Evolutionary conservation across 176 grass and related monocot genomes (phyloP), one percentile per base, ranked within the genome.

Genomic region (Urochloa ruziziensis): DNA sequence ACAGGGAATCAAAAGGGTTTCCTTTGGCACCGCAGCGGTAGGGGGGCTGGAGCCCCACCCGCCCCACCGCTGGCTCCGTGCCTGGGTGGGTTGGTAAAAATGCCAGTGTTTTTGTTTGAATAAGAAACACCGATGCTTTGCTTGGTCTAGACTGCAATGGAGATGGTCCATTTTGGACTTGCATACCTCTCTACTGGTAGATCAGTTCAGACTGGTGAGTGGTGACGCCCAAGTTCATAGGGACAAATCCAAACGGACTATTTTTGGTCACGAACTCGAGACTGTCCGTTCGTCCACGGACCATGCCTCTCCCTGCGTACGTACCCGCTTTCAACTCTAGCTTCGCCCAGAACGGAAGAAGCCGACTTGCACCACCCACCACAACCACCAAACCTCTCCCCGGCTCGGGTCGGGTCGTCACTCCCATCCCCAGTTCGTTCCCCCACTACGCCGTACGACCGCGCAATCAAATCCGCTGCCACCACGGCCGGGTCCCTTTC

Each of bases 401-500:
- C n/a, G 58, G 33, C 53, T 51, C 15, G 5, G 4, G 47, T n/a
- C n/a, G n/a, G n/a, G n/a, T n/a, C n/a, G n/a, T 83, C 33, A 69
- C 59, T 82, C 54, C 86, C 72, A 29, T 53, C 18, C 79, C 79
- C 79, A 2, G 39, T 29, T 57, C 19, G 64, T 67, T 12, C 62
- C 52, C 66, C 57, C 7, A 36, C 79, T 25, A 40, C 77, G 47
- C 15, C 2, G 87, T 81, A 89, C 77, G 60, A 51, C 33, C 59
- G n/a, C 75, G 68, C 74, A 47, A 84, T 58, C 52, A 62, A 54
- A 34, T 7, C 63, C 48, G 62, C 48, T 54, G 76, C 69, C 34
- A 59, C 27, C 70, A 80, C 70, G 82, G 9, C 25, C 53, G 32
- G 2, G 83, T 86, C 88, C 71, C 83, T 89, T 90, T 90, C 88